phyloP scores from a whole-genome alignment of 495 filamentous ascomycete species.

The Saxispiralis lemnorum region DNA sequence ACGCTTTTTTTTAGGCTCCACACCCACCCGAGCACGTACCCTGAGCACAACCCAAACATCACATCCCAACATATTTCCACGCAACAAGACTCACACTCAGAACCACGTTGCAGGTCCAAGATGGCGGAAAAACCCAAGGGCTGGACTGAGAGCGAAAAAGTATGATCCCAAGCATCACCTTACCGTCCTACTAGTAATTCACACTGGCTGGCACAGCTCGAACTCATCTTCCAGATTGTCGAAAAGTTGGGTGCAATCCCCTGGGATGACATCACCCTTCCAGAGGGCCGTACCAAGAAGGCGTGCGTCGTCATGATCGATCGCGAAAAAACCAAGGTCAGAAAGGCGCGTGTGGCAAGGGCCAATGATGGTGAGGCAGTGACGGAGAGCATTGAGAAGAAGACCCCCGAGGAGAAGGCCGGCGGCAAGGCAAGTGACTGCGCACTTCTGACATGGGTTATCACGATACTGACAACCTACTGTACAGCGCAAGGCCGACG shows the following conservation, averaged over 20 bases:
- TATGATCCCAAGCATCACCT: constrained; percentile 6
- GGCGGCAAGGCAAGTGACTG: not conserved
- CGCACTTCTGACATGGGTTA: not conserved
- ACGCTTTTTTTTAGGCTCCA: not conserved
- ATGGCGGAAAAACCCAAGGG: constrained; percentile 6
- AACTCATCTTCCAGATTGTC: constrained; percentile 20
- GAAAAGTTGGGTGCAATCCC: constrained; percentile 8
- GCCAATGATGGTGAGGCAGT: not conserved
- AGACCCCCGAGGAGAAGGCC: not conserved
- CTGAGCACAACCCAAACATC: too few species aligned
- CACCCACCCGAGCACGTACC: not conserved
- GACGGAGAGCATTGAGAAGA: not conserved
- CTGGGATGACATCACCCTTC: constrained; percentile 14
- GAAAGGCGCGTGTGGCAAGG: not conserved
- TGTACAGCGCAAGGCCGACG: constrained; percentile 4
- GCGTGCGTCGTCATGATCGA: constrained; percentile 7
- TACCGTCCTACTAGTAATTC: not conserved
- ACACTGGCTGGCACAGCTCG: constrained; percentile 11
- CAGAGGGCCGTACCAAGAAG: constrained; percentile 15
- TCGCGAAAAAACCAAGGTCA: constrained; percentile 11
- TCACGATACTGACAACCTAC: not conserved
- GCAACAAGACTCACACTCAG: not conserved
- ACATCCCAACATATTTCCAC: not conserved
- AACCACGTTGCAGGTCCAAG: not conserved
- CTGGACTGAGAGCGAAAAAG: constrained; percentile 27